These are phyloP conservation scores for Yarrowia galli DNA, from an alignment of 1,139 yeast species.

Conservation along the genomic window DNA sequence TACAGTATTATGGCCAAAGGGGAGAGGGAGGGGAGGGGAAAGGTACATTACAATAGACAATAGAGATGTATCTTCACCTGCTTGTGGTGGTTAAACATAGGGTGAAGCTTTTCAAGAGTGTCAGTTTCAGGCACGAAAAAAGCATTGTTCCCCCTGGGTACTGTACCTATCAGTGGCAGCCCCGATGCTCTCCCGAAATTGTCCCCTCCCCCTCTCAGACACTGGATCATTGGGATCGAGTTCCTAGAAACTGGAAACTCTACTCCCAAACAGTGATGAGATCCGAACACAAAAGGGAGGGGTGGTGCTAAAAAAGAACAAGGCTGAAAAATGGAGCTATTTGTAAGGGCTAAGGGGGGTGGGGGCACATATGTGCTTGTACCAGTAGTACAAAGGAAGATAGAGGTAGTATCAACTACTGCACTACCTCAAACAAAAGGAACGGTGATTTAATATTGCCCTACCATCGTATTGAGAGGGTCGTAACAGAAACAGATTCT, in stretches of 20 bases:
- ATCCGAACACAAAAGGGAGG: not conserved
- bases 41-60: no score
- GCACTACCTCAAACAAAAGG: not conserved
- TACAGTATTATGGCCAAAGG: not conserved
- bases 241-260: not conserved
- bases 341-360: not conserved
- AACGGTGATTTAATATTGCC: not conserved
- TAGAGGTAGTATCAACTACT: not conserved
- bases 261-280: not conserved
- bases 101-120: no score
- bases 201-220: no score
- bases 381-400: not conserved
- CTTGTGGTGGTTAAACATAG: no score
- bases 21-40: not conserved
- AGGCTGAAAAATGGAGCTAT: no score
- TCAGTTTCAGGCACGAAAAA: no score
- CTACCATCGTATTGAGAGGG: not conserved
- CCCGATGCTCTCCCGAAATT: no score
- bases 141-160: no score
- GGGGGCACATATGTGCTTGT: no score
- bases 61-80: no score
- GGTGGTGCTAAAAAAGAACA: not conserved
- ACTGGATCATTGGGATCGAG: no score
- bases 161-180: no score
- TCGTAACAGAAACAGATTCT: not conserved